Conservation (phyloP, 2,329 filamentous ascomycete species). For the Aspergillus thermomutatus region DNA sequence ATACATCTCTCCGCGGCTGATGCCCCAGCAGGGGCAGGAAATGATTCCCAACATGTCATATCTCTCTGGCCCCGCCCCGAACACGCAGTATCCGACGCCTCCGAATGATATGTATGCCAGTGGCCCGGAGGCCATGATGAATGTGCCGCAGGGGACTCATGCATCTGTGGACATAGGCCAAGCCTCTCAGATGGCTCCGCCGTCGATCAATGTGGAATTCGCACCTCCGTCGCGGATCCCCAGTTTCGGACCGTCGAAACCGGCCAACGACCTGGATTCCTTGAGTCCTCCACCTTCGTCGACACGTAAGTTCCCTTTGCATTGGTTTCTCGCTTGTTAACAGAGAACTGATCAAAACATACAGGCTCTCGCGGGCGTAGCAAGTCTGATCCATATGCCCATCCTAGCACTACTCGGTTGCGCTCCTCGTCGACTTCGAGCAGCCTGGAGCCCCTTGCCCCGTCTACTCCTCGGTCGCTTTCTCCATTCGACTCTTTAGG, state of each 20-base stretch:
- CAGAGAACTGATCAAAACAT: conserved; percentile 5
- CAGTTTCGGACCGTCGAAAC: conserved; percentile 64
- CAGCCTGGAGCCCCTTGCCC: conserved; percentile 30
- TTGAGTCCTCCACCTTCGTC: conserved; percentile 80
- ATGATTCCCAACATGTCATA: conserved; percentile 46
- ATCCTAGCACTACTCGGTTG: conserved; percentile 38
- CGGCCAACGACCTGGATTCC: conserved; percentile 68
- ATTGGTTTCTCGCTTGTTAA: neutral
- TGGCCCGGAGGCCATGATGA: conserved; percentile 46
- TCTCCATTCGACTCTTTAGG: conserved; percentile 39
- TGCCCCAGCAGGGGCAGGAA: conserved; percentile 70
- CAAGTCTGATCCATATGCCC: conserved; percentile 60
- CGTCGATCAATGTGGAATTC: conserved; percentile 91
- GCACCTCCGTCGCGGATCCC: conserved; percentile 69
- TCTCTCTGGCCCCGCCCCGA: conserved; percentile 45
- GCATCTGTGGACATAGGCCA: conserved; percentile 61
- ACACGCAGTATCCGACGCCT: conserved; percentile 48
- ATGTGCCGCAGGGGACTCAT: conserved; percentile 42
- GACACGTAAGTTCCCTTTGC: conserved; percentile 43
- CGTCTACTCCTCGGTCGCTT: conserved; percentile 39
- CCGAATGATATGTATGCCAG: conserved; percentile 52
- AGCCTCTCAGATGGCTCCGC: conserved; percentile 77
- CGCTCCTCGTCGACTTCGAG: conserved; percentile 33
- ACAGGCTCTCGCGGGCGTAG: conserved; percentile 55
- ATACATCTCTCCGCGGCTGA: conserved; percentile 63